Evolutionary conservation across 2,329 filamentous ascomycete species (phyloP).

Genomic region (Epichloe coenophiala): DNA sequence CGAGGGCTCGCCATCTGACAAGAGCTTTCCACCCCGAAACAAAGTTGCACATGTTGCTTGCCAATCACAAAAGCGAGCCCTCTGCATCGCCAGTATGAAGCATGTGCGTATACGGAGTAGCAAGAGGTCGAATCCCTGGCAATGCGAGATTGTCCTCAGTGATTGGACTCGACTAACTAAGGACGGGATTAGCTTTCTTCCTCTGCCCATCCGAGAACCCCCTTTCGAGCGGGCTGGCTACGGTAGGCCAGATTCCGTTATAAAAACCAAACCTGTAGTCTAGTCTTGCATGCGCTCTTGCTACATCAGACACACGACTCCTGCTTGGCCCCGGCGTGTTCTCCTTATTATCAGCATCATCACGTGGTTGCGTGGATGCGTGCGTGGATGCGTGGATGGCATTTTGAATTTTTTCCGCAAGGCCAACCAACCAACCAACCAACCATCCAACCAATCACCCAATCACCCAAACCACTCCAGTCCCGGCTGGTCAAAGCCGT

Average conservation of each 20-base stretch:
- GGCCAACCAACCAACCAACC: neutral
- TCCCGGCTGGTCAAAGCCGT: neutral
- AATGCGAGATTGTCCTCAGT: neutral
- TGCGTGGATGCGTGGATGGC: neutral
- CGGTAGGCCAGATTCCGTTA: no score
- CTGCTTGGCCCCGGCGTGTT: neutral
- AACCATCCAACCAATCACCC: neutral
- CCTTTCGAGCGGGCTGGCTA: neutral
- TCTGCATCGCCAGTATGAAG: neutral
- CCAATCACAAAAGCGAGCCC: neutral
- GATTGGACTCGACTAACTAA: neutral
- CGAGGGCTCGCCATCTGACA: neutral
- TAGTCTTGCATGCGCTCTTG: neutral
- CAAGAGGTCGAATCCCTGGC: neutral
- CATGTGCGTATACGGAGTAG: neutral
- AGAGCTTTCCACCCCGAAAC: neutral
- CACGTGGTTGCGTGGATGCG: no score
- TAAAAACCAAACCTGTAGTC: neutral
- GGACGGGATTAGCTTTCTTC: neutral
- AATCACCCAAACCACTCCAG: neutral
- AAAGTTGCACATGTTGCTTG: neutral
- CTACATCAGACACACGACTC: neutral
- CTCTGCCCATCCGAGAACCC: neutral
- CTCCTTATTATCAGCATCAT: neutral
- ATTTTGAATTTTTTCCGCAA: neutral